These are phyloP conservation scores for Taphrina flavorubra DNA, from an alignment of 1,139 yeast species.

Conservation along the genomic window DNA sequence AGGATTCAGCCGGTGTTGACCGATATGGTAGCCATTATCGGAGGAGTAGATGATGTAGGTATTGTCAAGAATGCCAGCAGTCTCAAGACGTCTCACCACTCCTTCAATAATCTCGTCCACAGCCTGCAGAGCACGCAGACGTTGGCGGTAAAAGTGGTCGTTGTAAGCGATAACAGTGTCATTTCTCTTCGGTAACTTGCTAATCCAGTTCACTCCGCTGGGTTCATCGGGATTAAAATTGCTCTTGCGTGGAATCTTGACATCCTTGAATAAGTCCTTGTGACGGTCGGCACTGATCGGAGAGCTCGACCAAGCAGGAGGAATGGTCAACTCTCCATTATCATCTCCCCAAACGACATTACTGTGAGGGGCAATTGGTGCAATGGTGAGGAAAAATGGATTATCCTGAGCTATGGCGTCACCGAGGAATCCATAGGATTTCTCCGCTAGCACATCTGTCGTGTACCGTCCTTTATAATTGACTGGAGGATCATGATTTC, in stretches of 20 bases:
- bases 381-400: conserved; percentile 40
- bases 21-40: conserved; percentile 41
- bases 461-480: conserved; percentile 31
- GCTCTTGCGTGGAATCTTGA: conserved; percentile 34
- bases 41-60: conserved; percentile 41
- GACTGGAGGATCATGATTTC: conserved; percentile 35
- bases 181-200: conserved; percentile 51
- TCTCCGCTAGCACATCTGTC: conserved; percentile 37
- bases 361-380: conserved; percentile 39
- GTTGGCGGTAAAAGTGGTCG: conserved; percentile 46
- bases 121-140: conserved; percentile 39
- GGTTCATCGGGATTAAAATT: conserved; percentile 41
- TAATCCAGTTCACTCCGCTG: conserved; percentile 49
- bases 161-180: conserved; percentile 47
- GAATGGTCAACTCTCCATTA: neutral
- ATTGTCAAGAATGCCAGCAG: conserved; percentile 35
- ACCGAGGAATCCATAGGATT: conserved; percentile 34
- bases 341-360: conserved; percentile 12
- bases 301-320: conserved; percentile 15
- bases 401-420: conserved; percentile 14
- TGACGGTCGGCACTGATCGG: conserved; percentile 37
- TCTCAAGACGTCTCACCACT: conserved; percentile 28
- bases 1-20: conserved; percentile 38
- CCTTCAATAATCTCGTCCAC: conserved; percentile 41
- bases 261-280: conserved; percentile 36